Evolutionary conservation across 768 basidiomycete species (phyloP).

Genomic region (Lentinula edodes): DNA sequence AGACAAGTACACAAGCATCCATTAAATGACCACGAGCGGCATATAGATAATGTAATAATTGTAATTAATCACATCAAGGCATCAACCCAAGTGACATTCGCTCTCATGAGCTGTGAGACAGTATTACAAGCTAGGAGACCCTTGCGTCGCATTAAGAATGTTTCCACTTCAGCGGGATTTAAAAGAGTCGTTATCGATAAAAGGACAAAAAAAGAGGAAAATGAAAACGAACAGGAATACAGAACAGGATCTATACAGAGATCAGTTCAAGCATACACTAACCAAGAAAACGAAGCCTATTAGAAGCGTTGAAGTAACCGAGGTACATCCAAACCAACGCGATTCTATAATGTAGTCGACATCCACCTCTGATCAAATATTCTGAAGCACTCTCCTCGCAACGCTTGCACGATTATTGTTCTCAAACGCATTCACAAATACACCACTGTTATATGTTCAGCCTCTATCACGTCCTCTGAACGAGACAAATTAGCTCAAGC

Average conservation of each 20-base stretch:
- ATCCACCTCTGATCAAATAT: neutral
- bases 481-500: neutral
- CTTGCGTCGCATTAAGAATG: neutral
- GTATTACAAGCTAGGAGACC: neutral
- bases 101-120: neutral
- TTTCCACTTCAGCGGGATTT: neutral
- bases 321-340: neutral
- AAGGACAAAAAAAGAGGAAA: neutral
- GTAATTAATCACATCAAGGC: neutral
- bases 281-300: neutral
- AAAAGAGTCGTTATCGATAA: neutral
- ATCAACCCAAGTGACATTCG: neutral
- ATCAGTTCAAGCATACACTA: neutral
- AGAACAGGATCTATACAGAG: neutral
- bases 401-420: neutral
- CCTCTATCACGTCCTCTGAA: neutral
- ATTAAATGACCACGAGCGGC: neutral
- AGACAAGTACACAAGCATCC: neutral
- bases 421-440: neutral
- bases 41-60: neutral
- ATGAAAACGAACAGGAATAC: neutral
- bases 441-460: neutral
- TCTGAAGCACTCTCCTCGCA: neutral
- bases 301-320: neutral
- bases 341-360: neutral